A percentile compares a stretch with the other conserved stretches of the same genome.
Evolutionary conservation across 78 protist genomes (phyloP).

Genomic region (Planoprotostelium fungivorum): DNA sequence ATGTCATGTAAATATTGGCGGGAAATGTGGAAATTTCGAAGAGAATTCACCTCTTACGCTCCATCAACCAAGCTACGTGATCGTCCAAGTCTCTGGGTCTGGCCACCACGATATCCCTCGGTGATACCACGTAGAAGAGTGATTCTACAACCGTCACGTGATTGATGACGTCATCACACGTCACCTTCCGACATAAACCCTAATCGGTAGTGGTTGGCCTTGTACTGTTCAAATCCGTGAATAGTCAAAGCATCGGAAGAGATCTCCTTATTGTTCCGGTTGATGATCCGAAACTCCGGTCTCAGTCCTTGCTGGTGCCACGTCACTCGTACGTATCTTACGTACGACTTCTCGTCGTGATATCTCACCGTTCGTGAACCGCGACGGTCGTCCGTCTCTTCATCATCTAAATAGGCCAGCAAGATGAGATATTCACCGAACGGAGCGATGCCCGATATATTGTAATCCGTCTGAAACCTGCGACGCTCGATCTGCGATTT

Average conservation of each 20-base stretch:
- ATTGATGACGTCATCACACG: too few relatives aligned
- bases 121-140: slow-evolving; percentile 78
- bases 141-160: slow-evolving; percentile 15
- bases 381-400: slow-evolving; percentile 10
- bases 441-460: slow-evolving; percentile 81
- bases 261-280: slow-evolving; percentile 36
- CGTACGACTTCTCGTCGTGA: too few relatives aligned
- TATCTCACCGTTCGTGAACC: too few relatives aligned
- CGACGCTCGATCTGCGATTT: background rate
- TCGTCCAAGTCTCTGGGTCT: slow-evolving; percentile 79
- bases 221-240: slow-evolving; percentile 61
- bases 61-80: slow-evolving; percentile 78
- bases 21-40: background rate
- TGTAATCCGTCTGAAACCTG: slow-evolving; percentile 66
- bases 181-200: slow-evolving; percentile 20
- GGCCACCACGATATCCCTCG: slow-evolving; percentile 80
- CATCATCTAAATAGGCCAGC: slow-evolving; percentile 51
- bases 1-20: background rate
- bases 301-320: background rate
- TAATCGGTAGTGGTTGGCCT: slow-evolving; percentile 62
- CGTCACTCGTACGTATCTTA: background rate
- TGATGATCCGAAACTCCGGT: slow-evolving; percentile 44
- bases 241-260: slow-evolving; percentile 65
- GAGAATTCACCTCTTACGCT: slow-evolving; percentile 8
- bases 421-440: slow-evolving; percentile 62